These are phyloP conservation scores for Gyromitra esculenta DNA, from an alignment of 2,329 filamentous ascomycete species.

Conservation along the genomic window DNA sequence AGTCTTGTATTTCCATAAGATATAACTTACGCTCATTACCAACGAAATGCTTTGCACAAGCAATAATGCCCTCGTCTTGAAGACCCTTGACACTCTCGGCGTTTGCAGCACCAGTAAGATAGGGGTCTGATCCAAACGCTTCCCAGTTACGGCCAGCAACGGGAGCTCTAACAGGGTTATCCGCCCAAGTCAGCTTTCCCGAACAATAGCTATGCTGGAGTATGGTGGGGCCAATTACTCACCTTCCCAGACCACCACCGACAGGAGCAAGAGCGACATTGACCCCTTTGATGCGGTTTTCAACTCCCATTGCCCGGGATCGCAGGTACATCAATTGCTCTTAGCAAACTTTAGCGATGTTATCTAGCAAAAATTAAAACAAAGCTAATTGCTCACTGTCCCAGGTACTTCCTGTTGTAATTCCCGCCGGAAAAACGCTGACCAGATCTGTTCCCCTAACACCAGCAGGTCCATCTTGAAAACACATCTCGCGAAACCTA, in stretches of 20 bases:
- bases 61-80: conserved; percentile 64
- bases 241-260: conserved; percentile 25
- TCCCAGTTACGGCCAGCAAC: conserved; percentile 61
- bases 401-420: conserved; percentile 90
- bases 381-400: conserved; percentile 60
- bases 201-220: background rate
- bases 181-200: background rate
- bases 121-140: conserved; percentile 62
- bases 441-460: conserved; percentile 65
- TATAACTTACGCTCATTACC: conserved; percentile 53
- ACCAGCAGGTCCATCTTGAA: conserved; percentile 88
- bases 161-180: conserved; percentile 12
- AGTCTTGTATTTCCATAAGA: background rate
- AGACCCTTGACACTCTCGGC: conserved; percentile 59
- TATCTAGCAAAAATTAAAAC: background rate
- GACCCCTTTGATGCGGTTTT: conserved; percentile 55
- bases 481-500: conserved; percentile 71
- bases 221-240: background rate
- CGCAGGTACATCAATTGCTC: conserved; percentile 46
- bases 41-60: conserved; percentile 69
- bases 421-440: conserved; percentile 84
- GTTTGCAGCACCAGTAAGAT: conserved; percentile 58
- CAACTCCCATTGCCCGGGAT: conserved; percentile 44
- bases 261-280: conserved; percentile 48
- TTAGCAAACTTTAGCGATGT: conserved; percentile 4